These are phyloP conservation scores for Phaeoacremonium minimum DNA, from an alignment of 2,329 filamentous ascomycete genomes.

Conservation along the genomic window DNA sequence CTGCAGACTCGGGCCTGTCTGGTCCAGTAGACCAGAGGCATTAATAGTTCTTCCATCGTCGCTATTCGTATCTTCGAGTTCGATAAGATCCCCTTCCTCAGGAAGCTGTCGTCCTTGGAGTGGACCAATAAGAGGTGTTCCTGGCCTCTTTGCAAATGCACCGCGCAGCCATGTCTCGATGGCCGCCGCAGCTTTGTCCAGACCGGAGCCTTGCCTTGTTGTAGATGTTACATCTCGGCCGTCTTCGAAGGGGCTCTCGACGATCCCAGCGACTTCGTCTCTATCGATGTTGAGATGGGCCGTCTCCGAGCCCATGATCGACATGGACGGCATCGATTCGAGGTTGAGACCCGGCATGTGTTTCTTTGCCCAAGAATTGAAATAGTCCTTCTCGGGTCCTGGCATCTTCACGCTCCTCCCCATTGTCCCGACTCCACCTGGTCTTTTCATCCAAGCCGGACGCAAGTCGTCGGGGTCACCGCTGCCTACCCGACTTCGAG, in stretches of 20 bases:
- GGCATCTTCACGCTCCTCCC: constrained; percentile 65
- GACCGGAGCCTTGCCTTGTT: constrained; percentile 43
- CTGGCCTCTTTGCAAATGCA: constrained; percentile 62
- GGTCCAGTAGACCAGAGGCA: constrained; percentile 4
- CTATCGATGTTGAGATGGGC: constrained; percentile 51
- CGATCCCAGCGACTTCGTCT: constrained; percentile 34
- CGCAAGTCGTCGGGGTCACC: constrained; percentile 31
- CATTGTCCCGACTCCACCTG: constrained; percentile 85
- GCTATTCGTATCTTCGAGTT: constrained; percentile 60
- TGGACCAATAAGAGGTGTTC: constrained; percentile 41
- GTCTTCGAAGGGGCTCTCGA: constrained; percentile 47
- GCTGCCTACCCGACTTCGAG: constrained; percentile 31
- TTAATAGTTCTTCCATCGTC: constrained; percentile 39
- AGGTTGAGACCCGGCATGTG: constrained; percentile 77
- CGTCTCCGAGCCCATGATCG: constrained; percentile 56
- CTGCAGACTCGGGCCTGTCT: constrained; percentile 18
- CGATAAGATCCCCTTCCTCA: constrained; percentile 62
- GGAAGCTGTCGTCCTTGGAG: constrained; percentile 13
- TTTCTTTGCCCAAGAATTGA: constrained; percentile 80
- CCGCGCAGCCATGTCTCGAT: constrained; percentile 90
- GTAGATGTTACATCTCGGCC: constrained; percentile 35
- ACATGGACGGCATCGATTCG: constrained; percentile 63
- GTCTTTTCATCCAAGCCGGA: constrained; percentile 68
- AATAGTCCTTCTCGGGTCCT: constrained; percentile 76
- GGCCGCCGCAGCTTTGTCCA: constrained; percentile 82